Base-by-base conservation (phyloP, 257 asterid species). In the Penstemon newberryi region DNA sequence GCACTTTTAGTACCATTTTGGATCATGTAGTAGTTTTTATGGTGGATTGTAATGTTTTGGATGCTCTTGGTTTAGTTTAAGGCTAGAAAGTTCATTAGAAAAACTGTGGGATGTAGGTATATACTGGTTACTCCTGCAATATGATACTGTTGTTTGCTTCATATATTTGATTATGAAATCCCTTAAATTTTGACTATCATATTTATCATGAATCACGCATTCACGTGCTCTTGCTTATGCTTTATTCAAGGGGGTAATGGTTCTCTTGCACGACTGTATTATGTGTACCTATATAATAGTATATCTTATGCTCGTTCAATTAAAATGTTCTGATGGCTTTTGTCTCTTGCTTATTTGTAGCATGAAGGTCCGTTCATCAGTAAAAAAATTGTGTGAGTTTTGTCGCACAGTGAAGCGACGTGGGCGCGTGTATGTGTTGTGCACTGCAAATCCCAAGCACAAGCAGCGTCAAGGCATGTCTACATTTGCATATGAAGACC, bases 311-410 rank as follows among this genome's bases (percentile, higher is more conserved):
- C 38, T 72, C 11, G 19, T 62, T n/a, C 41, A 2, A 19, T 41
- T 40, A 42, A 49, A 42, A 49, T 55, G 33, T 63, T 76, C 56
- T 73, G 57, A 56, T 68, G 42, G 4, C 51, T 42, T 41, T 49
- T 25, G 7, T 46, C 9, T 8, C 54, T 55, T 65, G 57, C 19
- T 70, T 63, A 47, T 73, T 37, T 69, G 62, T 68, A 87, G 90
- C 77, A 93, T 93, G 99, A 90, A 93, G 96, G 97, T 93, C 49
- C 89, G 97, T 44, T 85, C 99, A 12, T 89, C 99, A 13, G 99
- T 94, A 59, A 94, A 94, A 79, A 94, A 91, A 76, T 62, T 94
- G 92, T 94, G 99, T 7, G 97, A 85, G 84, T 90, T 81, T 74
- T 94, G 99, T 70, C 83, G 87, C 60, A 86, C 92, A 5, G 82